phyloP scores from a whole-genome alignment of 2,329 filamentous ascomycete genomes.

The Chalara sp. region DNA sequence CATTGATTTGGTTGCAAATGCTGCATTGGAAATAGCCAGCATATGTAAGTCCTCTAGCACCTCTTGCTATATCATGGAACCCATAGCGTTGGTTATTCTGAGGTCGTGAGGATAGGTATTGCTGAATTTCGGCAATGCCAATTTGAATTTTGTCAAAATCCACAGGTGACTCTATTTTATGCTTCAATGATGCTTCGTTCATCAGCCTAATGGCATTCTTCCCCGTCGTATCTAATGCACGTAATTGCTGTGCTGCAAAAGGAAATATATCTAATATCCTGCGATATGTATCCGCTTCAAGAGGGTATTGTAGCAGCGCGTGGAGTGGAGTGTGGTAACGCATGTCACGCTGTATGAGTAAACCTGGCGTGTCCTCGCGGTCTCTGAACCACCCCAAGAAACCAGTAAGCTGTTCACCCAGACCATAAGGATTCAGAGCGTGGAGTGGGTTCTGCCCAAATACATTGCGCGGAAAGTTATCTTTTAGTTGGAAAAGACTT shows the following conservation, averaged over 20 bases:
- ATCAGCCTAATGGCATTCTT: slow-evolving; percentile 13
- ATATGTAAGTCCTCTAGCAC: slow-evolving; percentile 8
- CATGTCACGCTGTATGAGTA: slow-evolving; percentile 18
- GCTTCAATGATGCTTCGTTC: slow-evolving; percentile 12
- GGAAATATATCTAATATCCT: slow-evolving; percentile 15
- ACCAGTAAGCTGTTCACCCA: slow-evolving; percentile 8
- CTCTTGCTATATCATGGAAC: slow-evolving; percentile 19
- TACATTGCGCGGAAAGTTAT: slow-evolving; percentile 9
- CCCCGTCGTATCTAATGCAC: slow-evolving; percentile 15
- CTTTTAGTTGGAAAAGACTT: slow-evolving; percentile 2
- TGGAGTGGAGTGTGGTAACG: slow-evolving; percentile 18
- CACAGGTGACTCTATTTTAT: slow-evolving; percentile 8
- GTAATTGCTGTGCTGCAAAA: slow-evolving; percentile 14
- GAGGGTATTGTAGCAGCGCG: slow-evolving; percentile 14
- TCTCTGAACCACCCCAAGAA: slow-evolving; percentile 15
- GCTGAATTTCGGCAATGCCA: slow-evolving; percentile 13
- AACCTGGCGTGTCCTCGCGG: slow-evolving; percentile 10
- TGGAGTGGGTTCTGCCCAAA: slow-evolving; percentile 15
- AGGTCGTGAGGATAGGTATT: slow-evolving; percentile 4
- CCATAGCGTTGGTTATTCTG: slow-evolving; percentile 8
- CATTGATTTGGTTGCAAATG: slow-evolving; percentile 13
- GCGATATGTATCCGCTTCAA: slow-evolving; percentile 13
- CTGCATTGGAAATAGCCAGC: slow-evolving; percentile 13
- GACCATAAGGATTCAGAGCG: slow-evolving; percentile 6
- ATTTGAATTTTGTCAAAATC: slow-evolving; percentile 13